phyloP scores from a whole-genome alignment of 2,329 filamentous ascomycete genomes.

The Sporothrix inflata region DNA sequence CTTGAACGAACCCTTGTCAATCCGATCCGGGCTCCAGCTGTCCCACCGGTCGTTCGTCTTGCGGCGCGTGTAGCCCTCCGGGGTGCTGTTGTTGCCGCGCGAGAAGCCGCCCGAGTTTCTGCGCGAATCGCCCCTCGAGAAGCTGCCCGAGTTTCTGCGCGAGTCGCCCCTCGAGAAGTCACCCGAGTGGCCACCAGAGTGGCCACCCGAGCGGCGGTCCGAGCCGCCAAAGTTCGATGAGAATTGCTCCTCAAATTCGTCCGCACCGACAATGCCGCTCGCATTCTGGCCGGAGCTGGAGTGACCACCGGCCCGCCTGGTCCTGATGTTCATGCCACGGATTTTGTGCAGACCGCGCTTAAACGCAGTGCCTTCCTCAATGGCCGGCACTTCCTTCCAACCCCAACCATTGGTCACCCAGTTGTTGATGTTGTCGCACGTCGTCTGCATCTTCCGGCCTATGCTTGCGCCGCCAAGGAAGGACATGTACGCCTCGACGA shows the following conservation, averaged over 20 bases:
- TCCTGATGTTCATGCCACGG: conserved; percentile 26
- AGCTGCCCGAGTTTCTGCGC: neutral
- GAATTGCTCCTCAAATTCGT: neutral
- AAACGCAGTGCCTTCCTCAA: conserved; percentile 35
- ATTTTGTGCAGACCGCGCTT: conserved; percentile 29
- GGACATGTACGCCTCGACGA: conserved; percentile 58
- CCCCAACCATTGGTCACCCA: conserved; percentile 58
- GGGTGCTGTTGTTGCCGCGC: neutral
- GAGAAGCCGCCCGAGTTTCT: neutral
- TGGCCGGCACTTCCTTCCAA: conserved; percentile 51
- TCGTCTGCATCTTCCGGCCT: conserved; percentile 42
- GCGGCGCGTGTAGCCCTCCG: no score
- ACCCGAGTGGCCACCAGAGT: neutral
- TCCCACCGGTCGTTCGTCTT: no score
- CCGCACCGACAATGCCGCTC: neutral
- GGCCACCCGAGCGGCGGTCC: neutral
- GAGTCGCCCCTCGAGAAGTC: neutral
- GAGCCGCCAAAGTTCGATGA: neutral
- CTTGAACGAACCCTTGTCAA: no score
- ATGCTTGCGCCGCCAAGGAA: conserved; percentile 53
- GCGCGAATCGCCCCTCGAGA: neutral
- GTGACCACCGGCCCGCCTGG: neutral
- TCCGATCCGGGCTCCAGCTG: no score
- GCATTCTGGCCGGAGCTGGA: neutral
- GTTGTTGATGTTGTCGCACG: conserved; percentile 57